Evolutionary conservation across 192 early-diverging fungal species (phyloP), one percentile per base, ranked within the genome.

Genomic region (Mortierella claussenii): DNA sequence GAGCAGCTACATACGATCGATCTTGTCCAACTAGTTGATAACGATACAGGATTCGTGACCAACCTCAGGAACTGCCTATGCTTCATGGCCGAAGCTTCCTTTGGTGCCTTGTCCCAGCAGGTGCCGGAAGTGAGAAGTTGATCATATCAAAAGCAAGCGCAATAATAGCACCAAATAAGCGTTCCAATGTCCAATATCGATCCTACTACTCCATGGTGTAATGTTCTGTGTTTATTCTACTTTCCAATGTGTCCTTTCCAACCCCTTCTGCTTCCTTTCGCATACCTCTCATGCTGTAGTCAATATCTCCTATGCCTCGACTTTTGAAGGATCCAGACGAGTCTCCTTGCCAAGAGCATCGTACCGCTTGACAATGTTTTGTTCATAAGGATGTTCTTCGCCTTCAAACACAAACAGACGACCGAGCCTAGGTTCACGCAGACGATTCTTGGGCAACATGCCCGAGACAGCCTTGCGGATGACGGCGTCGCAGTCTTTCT

Each of bases 401-500:
- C 92, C 95, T 18, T 92, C 88, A 83, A 96, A 98, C 21, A 98
- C 85, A 61, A 87, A 78, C 49, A 97, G 80, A 36, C 97, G 87
- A 18, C 69, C 79, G 65, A 98, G 75, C 57, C 92, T 88, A 4
- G 83, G 85, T 43, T 93, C 88, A 21, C 96, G 88, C 51, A 97
- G 84, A 49, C 88, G 85, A 83, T 97, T 97, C 78, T 98, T 98
- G 36, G 97, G 97, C 50, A 98, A 80, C 93, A 96, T 96, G 30
- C 96, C 95, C 7, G 90, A 94, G 23, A 98, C 86, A 11, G 97
- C 97, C 76, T 94, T 95, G 60, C 92, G 91, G 52, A 98, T 84
- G 64, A 91, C 82, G 65, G 90, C 92, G 40, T 86, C 89, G 0
- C 96, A 89, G 58, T 94, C 85, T 60, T 92, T 92, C 49, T 86